These are phyloP conservation scores for Fusarium sterilihyphosum DNA, from an alignment of 2,329 filamentous ascomycete genomes.

Conservation along the genomic window DNA sequence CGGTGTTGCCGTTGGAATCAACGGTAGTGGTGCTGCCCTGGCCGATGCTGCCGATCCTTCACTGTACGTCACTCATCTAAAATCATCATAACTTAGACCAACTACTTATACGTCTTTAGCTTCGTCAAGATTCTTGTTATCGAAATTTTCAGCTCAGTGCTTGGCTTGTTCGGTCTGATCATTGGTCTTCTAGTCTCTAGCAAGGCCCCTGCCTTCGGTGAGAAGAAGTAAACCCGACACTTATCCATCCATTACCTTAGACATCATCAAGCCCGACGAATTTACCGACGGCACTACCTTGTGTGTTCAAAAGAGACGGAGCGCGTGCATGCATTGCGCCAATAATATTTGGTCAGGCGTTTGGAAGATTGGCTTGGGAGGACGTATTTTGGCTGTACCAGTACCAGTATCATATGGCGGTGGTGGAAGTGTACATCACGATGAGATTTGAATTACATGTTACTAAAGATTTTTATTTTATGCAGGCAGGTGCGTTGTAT, in stretches of 20 bases:
- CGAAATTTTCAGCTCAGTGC: constrained; percentile 98
- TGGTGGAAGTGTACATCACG: constrained; percentile 48
- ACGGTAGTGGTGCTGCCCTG: constrained; percentile 94
- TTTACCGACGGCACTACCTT: constrained; percentile 28
- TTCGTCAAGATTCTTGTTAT: constrained; percentile 99
- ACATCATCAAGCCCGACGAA: constrained; percentile 26
- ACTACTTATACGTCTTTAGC: constrained; percentile 57
- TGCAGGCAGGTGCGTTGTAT: constrained; percentile 29
- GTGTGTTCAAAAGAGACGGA: constrained; percentile 37
- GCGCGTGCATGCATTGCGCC: constrained; percentile 49
- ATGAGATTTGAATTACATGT: constrained; percentile 42
- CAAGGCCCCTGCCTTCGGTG: constrained; percentile 81
- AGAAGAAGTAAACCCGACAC: constrained; percentile 34
- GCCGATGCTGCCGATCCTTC: constrained; percentile 93
- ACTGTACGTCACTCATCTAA: constrained; percentile 69
- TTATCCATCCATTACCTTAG: constrained; percentile 3
- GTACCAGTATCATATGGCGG: constrained; percentile 47
- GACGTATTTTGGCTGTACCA: constrained; percentile 50
- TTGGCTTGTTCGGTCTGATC: constrained; percentile 96
- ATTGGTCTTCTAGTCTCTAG: constrained; percentile 88
- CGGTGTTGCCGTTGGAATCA: constrained; percentile 96
- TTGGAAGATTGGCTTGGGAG: constrained; percentile 51
- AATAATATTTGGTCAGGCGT: constrained; percentile 53
- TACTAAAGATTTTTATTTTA: constrained; percentile 35
- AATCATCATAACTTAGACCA: background rate